Conservation (phyloP, 2,329 filamentous ascomycete genomes). For the Sphaerostilbella broomeana region DNA sequence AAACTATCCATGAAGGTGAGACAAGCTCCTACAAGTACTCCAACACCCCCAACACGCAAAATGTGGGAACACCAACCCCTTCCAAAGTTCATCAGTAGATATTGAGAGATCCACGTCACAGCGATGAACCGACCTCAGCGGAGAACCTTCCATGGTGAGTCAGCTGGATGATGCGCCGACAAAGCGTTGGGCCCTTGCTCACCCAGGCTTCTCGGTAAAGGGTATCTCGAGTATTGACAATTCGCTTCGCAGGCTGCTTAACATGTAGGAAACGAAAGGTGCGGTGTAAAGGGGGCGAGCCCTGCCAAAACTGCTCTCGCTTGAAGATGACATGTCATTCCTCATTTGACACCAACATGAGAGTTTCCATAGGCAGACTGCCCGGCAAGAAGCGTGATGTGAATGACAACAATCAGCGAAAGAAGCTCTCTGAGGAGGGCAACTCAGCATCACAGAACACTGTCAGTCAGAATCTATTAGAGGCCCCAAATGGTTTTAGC, state of each 20-base stretch:
- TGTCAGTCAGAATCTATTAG: too few species aligned
- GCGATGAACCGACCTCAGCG: not conserved
- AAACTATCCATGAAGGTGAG: too few species aligned
- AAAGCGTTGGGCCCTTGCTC: not conserved
- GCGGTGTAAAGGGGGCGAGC: conserved; percentile 5
- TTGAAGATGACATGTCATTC: conserved; percentile 1
- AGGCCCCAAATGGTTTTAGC: too few species aligned
- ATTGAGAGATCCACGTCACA: too few species aligned
- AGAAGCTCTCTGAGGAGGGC: too few species aligned
- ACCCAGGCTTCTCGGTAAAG: not conserved
- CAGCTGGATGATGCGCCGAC: not conserved
- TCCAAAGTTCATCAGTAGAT: too few species aligned
- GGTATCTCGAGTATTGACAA: not conserved
- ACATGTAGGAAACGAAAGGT: conserved; percentile 8
- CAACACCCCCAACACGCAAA: too few species aligned
- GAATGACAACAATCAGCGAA: too few species aligned
- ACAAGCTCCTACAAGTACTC: too few species aligned
- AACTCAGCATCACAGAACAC: too few species aligned
- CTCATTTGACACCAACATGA: conserved; percentile 6
- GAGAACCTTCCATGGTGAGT: not conserved
- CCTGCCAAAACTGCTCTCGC: conserved; percentile 5
- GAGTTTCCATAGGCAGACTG: not conserved
- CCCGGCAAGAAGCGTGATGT: too few species aligned
- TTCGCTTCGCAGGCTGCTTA: not conserved
- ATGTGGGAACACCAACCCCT: too few species aligned